A percentile compares a stretch with the other conserved stretches of the same genome.
Conservation (phyloP, 768 basidiomycete genomes). For the Podaxis sp. region DNA sequence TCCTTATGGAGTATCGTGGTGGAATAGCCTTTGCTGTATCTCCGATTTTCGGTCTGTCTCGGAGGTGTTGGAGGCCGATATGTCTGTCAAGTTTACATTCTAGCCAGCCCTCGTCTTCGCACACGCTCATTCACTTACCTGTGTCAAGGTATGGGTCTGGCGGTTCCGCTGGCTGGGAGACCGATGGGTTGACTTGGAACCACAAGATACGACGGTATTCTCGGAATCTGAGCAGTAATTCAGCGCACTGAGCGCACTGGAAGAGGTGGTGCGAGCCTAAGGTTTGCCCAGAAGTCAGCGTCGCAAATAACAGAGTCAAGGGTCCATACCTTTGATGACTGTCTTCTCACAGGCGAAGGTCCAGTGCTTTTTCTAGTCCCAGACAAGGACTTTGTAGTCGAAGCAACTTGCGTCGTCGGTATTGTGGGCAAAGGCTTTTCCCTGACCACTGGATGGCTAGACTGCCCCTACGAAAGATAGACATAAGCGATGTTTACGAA, state of each 20-base stretch:
- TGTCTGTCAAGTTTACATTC: constrained; percentile 22
- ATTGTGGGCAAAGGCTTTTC: constrained; percentile 12
- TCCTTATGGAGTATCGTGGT: constrained; percentile 21
- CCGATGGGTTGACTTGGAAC: constrained; percentile 1
- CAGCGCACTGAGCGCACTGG: neutral
- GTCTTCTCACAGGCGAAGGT: constrained; percentile 1
- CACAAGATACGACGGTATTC: constrained; percentile 2
- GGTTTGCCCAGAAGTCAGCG: neutral
- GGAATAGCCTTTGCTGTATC: constrained; percentile 19
- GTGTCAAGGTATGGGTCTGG: constrained; percentile 21
- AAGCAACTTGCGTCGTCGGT: neutral
- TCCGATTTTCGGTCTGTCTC: constrained; percentile 37
- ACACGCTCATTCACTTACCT: constrained; percentile 14
- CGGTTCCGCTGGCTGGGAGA: constrained; percentile 13
- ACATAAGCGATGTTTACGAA: neutral
- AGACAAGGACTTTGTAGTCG: neutral
- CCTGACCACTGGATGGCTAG: neutral
- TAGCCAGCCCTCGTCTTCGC: neutral
- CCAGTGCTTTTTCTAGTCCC: neutral
- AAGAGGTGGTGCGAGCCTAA: constrained; percentile 6
- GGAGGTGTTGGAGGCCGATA: constrained; percentile 64
- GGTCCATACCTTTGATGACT: constrained; percentile 2
- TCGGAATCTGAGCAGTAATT: constrained; percentile 9
- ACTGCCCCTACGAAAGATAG: neutral
- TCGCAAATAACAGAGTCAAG: neutral